phyloP scores from a whole-genome alignment of 306 rosid species.

The Quercus gilva region DNA sequence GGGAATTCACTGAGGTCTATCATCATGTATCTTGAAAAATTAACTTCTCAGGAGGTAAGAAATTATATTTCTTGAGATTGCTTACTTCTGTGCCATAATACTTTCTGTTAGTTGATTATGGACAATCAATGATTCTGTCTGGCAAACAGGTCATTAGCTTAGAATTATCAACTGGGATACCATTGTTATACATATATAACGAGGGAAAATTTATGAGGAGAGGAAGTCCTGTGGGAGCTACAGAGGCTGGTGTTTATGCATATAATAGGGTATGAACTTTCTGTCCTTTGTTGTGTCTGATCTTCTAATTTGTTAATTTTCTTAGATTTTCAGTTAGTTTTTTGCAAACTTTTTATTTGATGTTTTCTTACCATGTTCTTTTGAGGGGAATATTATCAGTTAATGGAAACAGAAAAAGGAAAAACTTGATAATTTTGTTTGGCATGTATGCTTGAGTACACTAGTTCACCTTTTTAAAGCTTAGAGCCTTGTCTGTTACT shows the following conservation, averaged over 20 bases:
- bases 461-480: too few relatives aligned
- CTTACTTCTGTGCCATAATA: background rate
- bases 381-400: too few relatives aligned
- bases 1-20: constrained; percentile 98
- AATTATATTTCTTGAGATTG: constrained; percentile 1
- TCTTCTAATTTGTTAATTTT: too few relatives aligned
- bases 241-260: constrained; percentile 97
- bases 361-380: too few relatives aligned
- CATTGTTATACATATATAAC: constrained; percentile 92
- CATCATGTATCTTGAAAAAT: constrained; percentile 94
- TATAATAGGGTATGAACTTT: constrained; percentile 64
- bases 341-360: too few relatives aligned
- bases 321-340: too few relatives aligned
- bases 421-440: too few relatives aligned
- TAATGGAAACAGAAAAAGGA: too few relatives aligned
- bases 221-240: constrained; percentile 87
- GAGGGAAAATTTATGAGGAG: constrained; percentile 89
- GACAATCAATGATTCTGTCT: too few relatives aligned
- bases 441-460: too few relatives aligned
- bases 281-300: background rate
- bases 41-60: constrained; percentile 93
- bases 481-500: too few relatives aligned
- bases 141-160: constrained; percentile 76
- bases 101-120: too few relatives aligned
- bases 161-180: constrained; percentile 96